Evolutionary conservation across 2,329 filamentous ascomycete genomes (phyloP).

Genomic region (Cyanodermella asteris): DNA sequence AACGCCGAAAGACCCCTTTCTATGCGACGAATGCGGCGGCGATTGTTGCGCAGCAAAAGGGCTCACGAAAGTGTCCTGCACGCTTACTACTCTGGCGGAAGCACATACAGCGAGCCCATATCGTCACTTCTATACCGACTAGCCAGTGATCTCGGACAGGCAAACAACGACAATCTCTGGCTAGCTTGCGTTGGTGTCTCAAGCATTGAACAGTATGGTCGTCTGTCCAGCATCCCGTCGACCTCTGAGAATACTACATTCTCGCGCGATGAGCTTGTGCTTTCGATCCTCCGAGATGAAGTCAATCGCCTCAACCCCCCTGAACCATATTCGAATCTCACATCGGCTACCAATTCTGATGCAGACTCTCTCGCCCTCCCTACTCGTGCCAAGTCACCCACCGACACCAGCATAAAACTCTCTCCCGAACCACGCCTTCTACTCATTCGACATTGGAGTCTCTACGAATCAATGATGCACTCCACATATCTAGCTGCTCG

Average conservation of each 20-base stretch:
- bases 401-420: conserved; percentile 75
- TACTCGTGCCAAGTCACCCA: conserved; percentile 68
- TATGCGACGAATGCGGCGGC: conserved; percentile 46
- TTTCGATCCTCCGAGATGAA: conserved; percentile 74
- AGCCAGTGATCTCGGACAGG: conserved; percentile 79
- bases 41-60: conserved; percentile 50
- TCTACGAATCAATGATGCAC: conserved; percentile 97
- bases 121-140: conserved; percentile 87
- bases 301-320: conserved; percentile 81
- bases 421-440: conserved; percentile 88
- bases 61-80: conserved; percentile 59
- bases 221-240: conserved; percentile 62
- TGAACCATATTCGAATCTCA: conserved; percentile 29
- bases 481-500: conserved; percentile 83
- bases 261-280: conserved; percentile 59
- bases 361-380: conserved; percentile 56
- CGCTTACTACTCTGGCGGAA: conserved; percentile 67
- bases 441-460: conserved; percentile 82
- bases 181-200: conserved; percentile 82
- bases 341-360: too few relatives aligned
- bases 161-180: conserved; percentile 94
- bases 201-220: conserved; percentile 80
- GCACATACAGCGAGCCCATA: conserved; percentile 84
- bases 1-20: conserved; percentile 43
- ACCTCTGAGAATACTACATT: conserved; percentile 40